Evolutionary conservation across 176 grass and related monocot species (phyloP).

Genomic region (Paspalum notatum): DNA sequence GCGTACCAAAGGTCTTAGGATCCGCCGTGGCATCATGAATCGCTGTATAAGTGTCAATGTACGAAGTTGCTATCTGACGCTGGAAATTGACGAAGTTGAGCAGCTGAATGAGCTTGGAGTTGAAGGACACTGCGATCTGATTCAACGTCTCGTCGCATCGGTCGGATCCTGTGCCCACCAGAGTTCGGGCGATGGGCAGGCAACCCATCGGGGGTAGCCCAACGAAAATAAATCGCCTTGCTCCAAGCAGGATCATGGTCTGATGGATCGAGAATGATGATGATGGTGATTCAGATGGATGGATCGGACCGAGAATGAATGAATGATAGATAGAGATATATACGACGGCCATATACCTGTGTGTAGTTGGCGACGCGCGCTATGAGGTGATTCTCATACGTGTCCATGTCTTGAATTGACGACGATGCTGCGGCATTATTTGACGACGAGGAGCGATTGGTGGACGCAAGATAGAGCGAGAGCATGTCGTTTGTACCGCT

Average conservation of each 20-base stretch:
- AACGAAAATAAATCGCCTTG: conserved; percentile 57
- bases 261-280: too few relatives aligned
- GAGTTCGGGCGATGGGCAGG: conserved; percentile 55
- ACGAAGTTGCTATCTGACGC: conserved; percentile 37
- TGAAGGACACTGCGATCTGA: conserved; percentile 61
- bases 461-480: conserved; percentile 19
- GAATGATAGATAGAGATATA: too few relatives aligned
- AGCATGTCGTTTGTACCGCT: conserved; percentile 66
- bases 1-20: conserved; percentile 55
- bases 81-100: conserved; percentile 42
- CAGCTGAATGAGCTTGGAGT: conserved; percentile 50
- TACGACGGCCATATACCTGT: conserved; percentile 37
- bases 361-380: conserved; percentile 53
- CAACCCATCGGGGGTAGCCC: conserved; percentile 68
- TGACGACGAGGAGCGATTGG: conserved; percentile 41
- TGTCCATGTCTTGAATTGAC: conserved; percentile 17
- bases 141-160: conserved; percentile 59
- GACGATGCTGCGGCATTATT: too few relatives aligned
- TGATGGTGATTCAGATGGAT: too few relatives aligned
- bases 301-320: too few relatives aligned
- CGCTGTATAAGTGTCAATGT: conserved; percentile 57
- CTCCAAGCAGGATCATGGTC: conserved; percentile 68
- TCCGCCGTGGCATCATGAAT: conserved; percentile 47
- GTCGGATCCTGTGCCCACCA: conserved; percentile 43
- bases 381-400: conserved; percentile 62